These are phyloP conservation scores for Ceratocystis ficicola DNA, from an alignment of 2,329 filamentous ascomycete genomes.

Conservation along the genomic window DNA sequence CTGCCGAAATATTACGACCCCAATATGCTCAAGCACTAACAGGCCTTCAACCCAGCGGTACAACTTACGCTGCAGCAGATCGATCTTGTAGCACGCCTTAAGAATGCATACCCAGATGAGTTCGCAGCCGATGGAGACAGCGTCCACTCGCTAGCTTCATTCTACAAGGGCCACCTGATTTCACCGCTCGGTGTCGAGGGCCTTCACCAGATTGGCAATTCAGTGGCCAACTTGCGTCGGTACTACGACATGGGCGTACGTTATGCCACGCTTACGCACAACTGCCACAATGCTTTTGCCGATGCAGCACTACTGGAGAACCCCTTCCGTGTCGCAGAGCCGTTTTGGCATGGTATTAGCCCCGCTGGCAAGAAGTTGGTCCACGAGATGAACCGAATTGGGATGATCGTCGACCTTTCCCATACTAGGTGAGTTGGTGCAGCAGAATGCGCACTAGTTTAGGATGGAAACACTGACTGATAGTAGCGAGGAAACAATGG, in stretches of 20 bases:
- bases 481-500: constrained; percentile 61
- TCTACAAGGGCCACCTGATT: constrained; percentile 52
- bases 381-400: constrained; percentile 83
- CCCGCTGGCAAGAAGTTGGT: constrained; percentile 55
- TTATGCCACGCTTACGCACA: constrained; percentile 83
- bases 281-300: constrained; percentile 82
- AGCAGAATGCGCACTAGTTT: too few species aligned
- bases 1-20: neutral
- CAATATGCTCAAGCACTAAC: neutral
- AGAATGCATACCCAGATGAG: constrained; percentile 49
- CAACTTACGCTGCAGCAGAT: constrained; percentile 61
- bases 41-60: constrained; percentile 37
- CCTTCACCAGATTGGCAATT: constrained; percentile 87
- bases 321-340: constrained; percentile 39
- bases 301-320: constrained; percentile 62
- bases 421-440: constrained; percentile 41
- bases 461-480: neutral
- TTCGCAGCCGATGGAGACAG: constrained; percentile 56
- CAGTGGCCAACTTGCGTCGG: constrained; percentile 57
- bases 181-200: constrained; percentile 75
- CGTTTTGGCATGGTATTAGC: constrained; percentile 62
- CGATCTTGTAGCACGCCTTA: constrained; percentile 56
- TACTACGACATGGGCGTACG: constrained; percentile 70
- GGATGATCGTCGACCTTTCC: constrained; percentile 84
- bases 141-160: constrained; percentile 48